phyloP scores from a whole-genome alignment of 176 grass and related monocot genomes.

The Elaeis guineensis region DNA sequence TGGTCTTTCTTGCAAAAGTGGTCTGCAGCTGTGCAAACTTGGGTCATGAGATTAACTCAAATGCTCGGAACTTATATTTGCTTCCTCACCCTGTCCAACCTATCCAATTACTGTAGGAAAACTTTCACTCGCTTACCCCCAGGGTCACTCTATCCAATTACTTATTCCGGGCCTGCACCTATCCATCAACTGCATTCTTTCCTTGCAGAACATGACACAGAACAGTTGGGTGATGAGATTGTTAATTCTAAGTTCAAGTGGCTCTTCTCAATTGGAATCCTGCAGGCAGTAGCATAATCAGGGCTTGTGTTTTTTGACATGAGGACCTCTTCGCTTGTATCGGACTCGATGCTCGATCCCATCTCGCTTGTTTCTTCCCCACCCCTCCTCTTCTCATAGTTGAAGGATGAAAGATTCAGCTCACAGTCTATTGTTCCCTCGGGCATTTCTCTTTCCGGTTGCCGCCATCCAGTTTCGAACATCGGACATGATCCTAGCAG shows the following conservation, averaged over 20 bases:
- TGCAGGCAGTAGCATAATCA: background rate
- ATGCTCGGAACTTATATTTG: too few species aligned
- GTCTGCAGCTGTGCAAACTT: too few species aligned
- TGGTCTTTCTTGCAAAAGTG: too few species aligned
- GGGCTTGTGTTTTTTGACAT: background rate
- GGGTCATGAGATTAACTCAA: too few species aligned
- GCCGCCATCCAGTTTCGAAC: too few species aligned
- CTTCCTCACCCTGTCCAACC: too few species aligned
- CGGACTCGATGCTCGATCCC: slow-evolving; percentile 7
- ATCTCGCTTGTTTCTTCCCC: background rate
- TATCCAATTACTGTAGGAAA: too few species aligned
- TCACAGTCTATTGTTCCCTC: background rate
- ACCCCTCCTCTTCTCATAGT: background rate
- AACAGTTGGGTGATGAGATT: background rate
- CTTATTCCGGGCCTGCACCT: too few species aligned
- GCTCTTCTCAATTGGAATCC: background rate
- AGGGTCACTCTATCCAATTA: too few species aligned
- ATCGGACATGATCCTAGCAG: too few species aligned
- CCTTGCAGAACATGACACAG: background rate
- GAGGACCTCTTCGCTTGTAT: background rate
- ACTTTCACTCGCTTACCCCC: too few species aligned
- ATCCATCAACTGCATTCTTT: too few species aligned
- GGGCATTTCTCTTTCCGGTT: background rate
- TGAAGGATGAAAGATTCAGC: background rate
- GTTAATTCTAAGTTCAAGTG: background rate